A percentile compares a stretch with the other conserved stretches of the same genome.
These are phyloP conservation scores for Stropharia rugosoannulata DNA, from an alignment of 768 basidiomycete species.

Conservation along the genomic window DNA sequence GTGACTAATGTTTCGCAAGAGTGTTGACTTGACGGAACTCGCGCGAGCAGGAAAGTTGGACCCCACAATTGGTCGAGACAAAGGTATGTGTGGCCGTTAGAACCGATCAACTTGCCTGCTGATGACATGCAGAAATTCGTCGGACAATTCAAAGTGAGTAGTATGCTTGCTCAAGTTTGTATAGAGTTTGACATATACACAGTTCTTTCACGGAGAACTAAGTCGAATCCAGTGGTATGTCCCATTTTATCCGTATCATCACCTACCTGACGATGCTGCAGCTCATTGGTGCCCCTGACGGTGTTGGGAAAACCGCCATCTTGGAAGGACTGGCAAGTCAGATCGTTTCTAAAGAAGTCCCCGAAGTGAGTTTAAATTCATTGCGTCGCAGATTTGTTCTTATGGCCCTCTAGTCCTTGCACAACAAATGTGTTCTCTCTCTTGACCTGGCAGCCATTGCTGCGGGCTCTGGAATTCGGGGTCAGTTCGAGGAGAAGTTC, in stretches of 20 bases:
- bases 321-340: conserved; percentile 86
- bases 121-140: conserved; percentile 61
- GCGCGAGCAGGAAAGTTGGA: conserved; percentile 86
- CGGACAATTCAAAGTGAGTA: conserved; percentile 85
- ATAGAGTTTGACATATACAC: not conserved
- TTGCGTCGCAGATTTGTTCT: not conserved
- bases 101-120: not conserved
- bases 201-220: conserved; percentile 88
- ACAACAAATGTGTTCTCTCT: conserved; percentile 82
- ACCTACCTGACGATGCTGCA: conserved; percentile 21
- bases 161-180: too few relatives aligned
- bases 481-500: conserved; percentile 93
- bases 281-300: conserved; percentile 85
- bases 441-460: conserved; percentile 83
- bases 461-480: conserved; percentile 89
- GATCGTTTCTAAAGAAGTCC: conserved; percentile 87
- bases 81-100: conserved; percentile 49
- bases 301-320: conserved; percentile 93
- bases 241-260: not conserved
- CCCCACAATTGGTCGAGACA: conserved; percentile 87
- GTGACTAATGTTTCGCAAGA: conserved; percentile 37
- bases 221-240: conserved; percentile 86
- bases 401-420: conserved; percentile 57
- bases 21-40: conserved; percentile 80
- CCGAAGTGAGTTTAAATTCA: conserved; percentile 58